Evolutionary conservation across 108 stramenopile genomes (phyloP).

Genomic region (Nitzschia sp.): DNA sequence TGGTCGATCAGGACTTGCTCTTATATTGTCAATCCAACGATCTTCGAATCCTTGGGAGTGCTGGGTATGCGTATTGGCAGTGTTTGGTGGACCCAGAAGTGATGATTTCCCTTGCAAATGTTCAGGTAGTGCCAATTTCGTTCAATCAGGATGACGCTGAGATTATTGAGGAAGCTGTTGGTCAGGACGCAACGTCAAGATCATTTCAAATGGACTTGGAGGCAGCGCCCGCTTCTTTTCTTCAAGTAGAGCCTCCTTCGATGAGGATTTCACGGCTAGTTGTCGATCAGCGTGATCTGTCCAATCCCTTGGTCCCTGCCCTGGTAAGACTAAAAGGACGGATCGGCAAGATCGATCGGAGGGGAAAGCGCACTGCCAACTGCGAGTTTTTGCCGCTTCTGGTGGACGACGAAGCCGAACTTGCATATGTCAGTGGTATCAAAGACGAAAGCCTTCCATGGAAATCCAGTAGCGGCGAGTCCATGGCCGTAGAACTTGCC

Average conservation of each 20-base stretch:
- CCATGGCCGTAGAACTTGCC: slow-evolving; percentile 32
- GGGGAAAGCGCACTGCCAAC: slow-evolving; percentile 22
- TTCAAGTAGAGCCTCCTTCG: slow-evolving; percentile 15
- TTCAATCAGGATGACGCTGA: neutral
- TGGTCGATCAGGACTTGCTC: slow-evolving; percentile 18
- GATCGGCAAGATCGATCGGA: slow-evolving; percentile 23
- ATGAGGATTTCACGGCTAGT: slow-evolving; percentile 17
- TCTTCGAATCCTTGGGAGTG: slow-evolving; percentile 18
- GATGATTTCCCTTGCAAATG: neutral
- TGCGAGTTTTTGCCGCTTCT: slow-evolving; percentile 27
- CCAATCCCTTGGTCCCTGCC: slow-evolving; percentile 24
- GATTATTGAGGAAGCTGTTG: neutral
- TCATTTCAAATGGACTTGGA: neutral
- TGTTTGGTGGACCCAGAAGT: slow-evolving; percentile 10
- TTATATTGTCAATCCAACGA: slow-evolving; percentile 12
- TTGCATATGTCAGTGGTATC: neutral
- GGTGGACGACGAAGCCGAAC: neutral
- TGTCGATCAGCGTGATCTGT: slow-evolving; percentile 17
- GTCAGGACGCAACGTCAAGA: neutral
- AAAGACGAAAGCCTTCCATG: slow-evolving; percentile 16
- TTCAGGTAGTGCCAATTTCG: neutral
- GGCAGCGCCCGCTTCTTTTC: slow-evolving; percentile 6
- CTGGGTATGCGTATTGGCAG: slow-evolving; percentile 31
- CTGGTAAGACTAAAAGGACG: slow-evolving; percentile 20
- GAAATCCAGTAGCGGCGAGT: slow-evolving; percentile 9